Base-by-base conservation (phyloP, 1,284 basidiomycete genomes). In the Trametes versicolor region DNA sequence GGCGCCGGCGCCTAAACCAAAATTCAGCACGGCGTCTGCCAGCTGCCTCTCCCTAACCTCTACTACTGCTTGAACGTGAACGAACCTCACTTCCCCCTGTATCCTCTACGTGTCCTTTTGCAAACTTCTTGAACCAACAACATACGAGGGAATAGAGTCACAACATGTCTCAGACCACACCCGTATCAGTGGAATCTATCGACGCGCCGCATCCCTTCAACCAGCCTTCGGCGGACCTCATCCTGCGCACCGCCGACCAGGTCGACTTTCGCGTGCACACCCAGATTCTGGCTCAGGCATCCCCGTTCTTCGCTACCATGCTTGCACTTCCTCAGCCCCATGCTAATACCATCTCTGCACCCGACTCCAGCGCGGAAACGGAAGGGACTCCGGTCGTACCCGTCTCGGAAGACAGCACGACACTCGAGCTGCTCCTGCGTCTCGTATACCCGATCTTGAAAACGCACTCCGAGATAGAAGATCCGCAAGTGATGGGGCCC, bases 241-340 rank as follows among this genome's bases (percentile, higher is more conserved):
- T 70, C 25, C 49, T 71, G 13, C 64, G 55, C 34, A 63, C 66
- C 25, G 45, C 36, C 37, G 68, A 71, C 36, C 3, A n/a, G 21
- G 59, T 71, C 49, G 61, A 65, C 43, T 68, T 70, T 47, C 68
- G 58, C 29, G 65, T 70, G 2, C 62, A 59, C 41, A 53, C 59
- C 7, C 54, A 21, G 23, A 67, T 71, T 47, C 63, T 69, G 12
- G 39, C 55, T 12, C 73, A 82, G 36, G 78, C 83, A 4, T 85
- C 83, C 3, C 78, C 82, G 0, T 29, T 71, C 39, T 71, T 71
- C 37, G 60, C 47, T 13, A 25, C n/a, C 47, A 62, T 69, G 60
- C 49, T 71, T 55, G 36, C 58, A 9, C 45, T 69, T 1, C 65
- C 70, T 2, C 68, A 67, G 51, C 68, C 65, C n/a, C 1, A 27